Evolutionary conservation across 176 grass and related monocot species (phyloP), one percentile per base, ranked within the genome.

Genomic region (Coix lacrymajobi): DNA sequence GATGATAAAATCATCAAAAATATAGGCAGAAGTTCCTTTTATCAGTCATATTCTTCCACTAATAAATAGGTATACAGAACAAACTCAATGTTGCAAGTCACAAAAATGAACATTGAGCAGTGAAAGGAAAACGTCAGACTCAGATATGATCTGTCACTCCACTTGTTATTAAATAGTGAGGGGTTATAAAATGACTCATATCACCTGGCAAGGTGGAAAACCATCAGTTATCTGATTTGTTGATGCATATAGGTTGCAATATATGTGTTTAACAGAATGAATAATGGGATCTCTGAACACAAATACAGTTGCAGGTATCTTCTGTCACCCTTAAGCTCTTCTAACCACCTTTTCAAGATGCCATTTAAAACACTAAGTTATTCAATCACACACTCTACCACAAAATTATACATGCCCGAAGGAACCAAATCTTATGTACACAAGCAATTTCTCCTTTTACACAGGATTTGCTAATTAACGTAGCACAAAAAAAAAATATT

Each of bases 301-400:
- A 87, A 98, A 85, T 77, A 88, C 81, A 77, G 89, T 79, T 93
- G 84, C 43, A 88, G 74, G 71, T 81, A 29, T 95, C 91, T 62
- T 95, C 90, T 75, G 58, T 93, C 91, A 83, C 90, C 60, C 80
- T 96, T 93, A 30, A 98, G 73, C 85, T 98, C 93, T 90, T 95
- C 79, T 79, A 92, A 90, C 93, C 96, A 98, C 75, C 83, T 92
- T 85, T 93, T 98, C 78, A 95, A n/a, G n/a, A n/a, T n/a, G n/a
- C n/a, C n/a, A n/a, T n/a, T n/a, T n/a, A n/a, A n/a, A n/a, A n/a
- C n/a, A n/a, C n/a, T n/a, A n/a, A n/a, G n/a, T n/a, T n/a, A n/a
- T n/a, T n/a, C n/a, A n/a, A n/a, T n/a, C n/a, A n/a, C n/a, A n/a
- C n/a, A n/a, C n/a, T n/a, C n/a, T n/a, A n/a, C n/a, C n/a, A n/a